Conservation (phyloP, 208 protist genomes). For the Acanthamoeba castellanii region DNA sequence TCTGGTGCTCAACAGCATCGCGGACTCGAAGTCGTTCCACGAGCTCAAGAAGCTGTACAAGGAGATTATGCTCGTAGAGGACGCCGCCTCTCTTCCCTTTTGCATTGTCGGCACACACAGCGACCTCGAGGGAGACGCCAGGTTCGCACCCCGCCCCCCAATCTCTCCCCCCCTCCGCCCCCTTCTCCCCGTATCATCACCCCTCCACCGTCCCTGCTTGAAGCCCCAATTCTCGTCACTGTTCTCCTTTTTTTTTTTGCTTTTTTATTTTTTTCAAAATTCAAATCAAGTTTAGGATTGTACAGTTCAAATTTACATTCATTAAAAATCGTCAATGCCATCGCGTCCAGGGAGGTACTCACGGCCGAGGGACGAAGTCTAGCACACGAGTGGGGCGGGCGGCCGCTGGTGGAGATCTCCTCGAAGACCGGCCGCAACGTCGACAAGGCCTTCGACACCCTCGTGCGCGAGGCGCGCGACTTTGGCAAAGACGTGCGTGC, state of each 20-base stretch:
- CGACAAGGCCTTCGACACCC: neutral
- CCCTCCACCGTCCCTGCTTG: no score
- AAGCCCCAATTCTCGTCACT: neutral
- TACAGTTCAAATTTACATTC: no score
- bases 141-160: neutral
- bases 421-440: constrained; percentile 16
- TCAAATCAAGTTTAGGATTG: no score
- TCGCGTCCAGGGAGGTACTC: constrained; percentile 15
- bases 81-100: constrained; percentile 7
- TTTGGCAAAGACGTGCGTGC: constrained; percentile 13
- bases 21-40: constrained; percentile 30
- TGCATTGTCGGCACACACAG: constrained; percentile 40
- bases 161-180: neutral
- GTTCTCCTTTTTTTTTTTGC: neutral
- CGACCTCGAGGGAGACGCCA: neutral
- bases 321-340: no score
- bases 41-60: constrained; percentile 33
- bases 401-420: neutral
- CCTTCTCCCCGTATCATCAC: neutral
- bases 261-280: neutral
- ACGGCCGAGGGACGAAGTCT: constrained; percentile 3
- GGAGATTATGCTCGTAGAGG: constrained; percentile 39
- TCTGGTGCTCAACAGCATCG: neutral
- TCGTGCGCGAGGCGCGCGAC: neutral
- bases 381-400: neutral